Evolutionary conservation across 148 eudicot genomes (phyloP).

Genomic region (Fagopyrum homotropicum): DNA sequence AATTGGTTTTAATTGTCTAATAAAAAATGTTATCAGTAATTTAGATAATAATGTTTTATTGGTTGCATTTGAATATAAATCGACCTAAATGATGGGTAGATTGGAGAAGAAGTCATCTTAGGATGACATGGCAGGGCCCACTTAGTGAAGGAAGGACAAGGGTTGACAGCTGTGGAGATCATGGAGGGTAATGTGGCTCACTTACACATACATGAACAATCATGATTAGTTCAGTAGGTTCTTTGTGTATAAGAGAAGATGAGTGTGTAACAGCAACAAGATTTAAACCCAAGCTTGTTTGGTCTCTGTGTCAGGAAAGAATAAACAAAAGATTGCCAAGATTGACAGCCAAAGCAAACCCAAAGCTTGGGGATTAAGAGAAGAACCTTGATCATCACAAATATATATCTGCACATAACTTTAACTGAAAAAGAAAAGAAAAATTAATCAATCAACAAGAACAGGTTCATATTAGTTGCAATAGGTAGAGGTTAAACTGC

Average conservation of each 20-base stretch:
- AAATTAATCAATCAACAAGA: neutral
- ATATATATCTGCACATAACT: neutral
- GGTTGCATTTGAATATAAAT: neutral
- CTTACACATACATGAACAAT: constrained; percentile 6
- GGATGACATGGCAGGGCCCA: constrained; percentile 12
- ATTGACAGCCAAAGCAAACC: constrained; percentile 6
- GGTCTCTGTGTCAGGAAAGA: neutral
- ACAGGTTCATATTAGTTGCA: neutral
- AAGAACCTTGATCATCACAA: neutral
- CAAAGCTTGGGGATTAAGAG: constrained; percentile 3
- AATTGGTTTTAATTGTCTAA: neutral
- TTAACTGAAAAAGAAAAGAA: neutral
- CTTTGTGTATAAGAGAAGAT: neutral
- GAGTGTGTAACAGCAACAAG: constrained; percentile 1
- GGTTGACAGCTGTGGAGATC: constrained; percentile 6
- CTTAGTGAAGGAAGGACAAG: constrained; percentile 4
- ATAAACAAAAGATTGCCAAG: neutral
- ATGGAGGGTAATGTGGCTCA: neutral
- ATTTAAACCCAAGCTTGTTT: neutral
- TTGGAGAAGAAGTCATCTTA: constrained; percentile 11
- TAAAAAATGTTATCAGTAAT: neutral
- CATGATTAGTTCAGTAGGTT: constrained; percentile 3
- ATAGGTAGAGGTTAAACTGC: neutral
- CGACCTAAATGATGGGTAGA: neutral
- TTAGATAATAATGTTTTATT: neutral